phyloP scores from a whole-genome alignment of 768 basidiomycete species.

The Dentipellis sp. region DNA sequence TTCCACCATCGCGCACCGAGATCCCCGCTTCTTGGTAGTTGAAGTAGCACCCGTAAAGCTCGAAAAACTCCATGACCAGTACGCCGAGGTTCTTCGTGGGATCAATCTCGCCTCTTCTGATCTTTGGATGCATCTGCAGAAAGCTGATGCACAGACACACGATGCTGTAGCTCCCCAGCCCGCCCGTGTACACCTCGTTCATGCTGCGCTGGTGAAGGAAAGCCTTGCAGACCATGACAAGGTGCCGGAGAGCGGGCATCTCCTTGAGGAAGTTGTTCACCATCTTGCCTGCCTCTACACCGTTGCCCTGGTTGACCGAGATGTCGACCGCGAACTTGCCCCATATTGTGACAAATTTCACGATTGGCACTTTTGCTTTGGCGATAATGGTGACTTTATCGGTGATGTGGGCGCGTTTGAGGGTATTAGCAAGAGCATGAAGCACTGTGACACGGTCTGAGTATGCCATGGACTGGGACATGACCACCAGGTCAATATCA shows the following conservation, averaged over 20 bases:
- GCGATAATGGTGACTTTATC: constrained; percentile 79
- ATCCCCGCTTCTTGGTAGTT: constrained; percentile 89
- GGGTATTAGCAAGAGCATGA: constrained; percentile 64
- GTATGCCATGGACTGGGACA: constrained; percentile 68
- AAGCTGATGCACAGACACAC: constrained; percentile 92
- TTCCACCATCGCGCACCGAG: constrained; percentile 79
- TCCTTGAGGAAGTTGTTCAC: constrained; percentile 72
- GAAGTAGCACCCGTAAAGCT: constrained; percentile 88
- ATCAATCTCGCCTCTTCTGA: constrained; percentile 81
- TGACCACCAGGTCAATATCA: constrained; percentile 90
- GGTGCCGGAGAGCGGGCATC: constrained; percentile 68
- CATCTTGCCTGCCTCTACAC: constrained; percentile 67
- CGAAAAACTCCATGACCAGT: constrained; percentile 95
- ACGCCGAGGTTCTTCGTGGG: constrained; percentile 85
- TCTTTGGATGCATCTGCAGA: constrained; percentile 95
- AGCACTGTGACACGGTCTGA: constrained; percentile 63
- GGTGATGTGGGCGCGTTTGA: constrained; percentile 70
- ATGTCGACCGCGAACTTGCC: constrained; percentile 89
- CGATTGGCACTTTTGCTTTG: constrained; percentile 91
- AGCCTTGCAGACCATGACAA: constrained; percentile 84
- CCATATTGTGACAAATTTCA: constrained; percentile 83
- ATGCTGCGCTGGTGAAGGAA: constrained; percentile 84
- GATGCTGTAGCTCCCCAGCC: constrained; percentile 89
- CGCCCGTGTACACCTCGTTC: constrained; percentile 98
- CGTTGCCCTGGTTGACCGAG: constrained; percentile 86